Evolutionary conservation across 1,139 yeast species (phyloP).

Genomic region (Candida smagusa): DNA sequence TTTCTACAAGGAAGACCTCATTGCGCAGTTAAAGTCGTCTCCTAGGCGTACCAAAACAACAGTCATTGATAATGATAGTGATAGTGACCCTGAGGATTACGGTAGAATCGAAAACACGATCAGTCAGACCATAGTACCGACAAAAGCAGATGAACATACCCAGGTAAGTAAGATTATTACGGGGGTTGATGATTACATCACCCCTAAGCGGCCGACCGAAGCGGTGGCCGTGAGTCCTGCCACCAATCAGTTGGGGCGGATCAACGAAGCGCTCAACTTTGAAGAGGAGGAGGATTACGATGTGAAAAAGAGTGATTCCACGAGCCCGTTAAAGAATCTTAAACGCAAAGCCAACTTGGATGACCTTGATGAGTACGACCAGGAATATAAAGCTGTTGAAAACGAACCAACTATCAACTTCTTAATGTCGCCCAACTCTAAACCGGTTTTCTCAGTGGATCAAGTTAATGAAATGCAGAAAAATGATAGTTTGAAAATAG

Average conservation of each 20-base stretch:
- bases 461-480: slow-evolving; percentile 30
- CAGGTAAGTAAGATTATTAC: slow-evolving; percentile 21
- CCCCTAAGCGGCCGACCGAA: slow-evolving; percentile 45
- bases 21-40: slow-evolving; percentile 15
- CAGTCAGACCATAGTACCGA: slow-evolving; percentile 20
- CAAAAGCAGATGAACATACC: slow-evolving; percentile 14
- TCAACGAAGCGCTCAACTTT: slow-evolving; percentile 16
- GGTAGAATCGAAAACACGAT: slow-evolving; percentile 18
- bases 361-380: slow-evolving; percentile 10
- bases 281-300: slow-evolving; percentile 7
- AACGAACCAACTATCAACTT: slow-evolving; percentile 32
- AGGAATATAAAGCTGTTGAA: slow-evolving; percentile 9
- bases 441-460: slow-evolving; percentile 33
- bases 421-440: slow-evolving; percentile 34
- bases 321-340: slow-evolving; percentile 24
- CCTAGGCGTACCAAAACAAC: slow-evolving; percentile 6
- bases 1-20: slow-evolving; percentile 25
- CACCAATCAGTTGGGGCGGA: slow-evolving; percentile 31
- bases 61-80: slow-evolving; percentile 25
- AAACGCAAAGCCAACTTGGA: slow-evolving; percentile 5
- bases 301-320: slow-evolving; percentile 14
- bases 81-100: slow-evolving; percentile 23
- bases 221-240: slow-evolving; percentile 41
- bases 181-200: slow-evolving; percentile 20
- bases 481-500: slow-evolving; percentile 19